Evolutionary conservation across 129 eudicot species (phyloP), one percentile per base, ranked within the genome.

Genomic region (Flaveria brownii): DNA sequence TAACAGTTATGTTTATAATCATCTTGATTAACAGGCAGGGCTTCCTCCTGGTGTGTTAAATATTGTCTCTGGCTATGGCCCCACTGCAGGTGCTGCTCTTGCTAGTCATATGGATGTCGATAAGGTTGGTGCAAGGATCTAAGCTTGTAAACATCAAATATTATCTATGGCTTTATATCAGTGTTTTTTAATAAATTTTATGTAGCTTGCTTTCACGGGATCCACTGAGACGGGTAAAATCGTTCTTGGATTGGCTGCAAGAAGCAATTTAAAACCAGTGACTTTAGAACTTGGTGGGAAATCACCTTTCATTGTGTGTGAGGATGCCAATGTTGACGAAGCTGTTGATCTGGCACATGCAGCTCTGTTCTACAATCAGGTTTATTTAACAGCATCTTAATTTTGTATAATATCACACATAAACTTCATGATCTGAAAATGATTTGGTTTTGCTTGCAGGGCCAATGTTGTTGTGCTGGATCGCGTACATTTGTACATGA

Each of bases 61-160:
- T 74, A 47, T 91, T 2, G 82, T 91, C 36, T 91, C 97, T 47
- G 97, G 97, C 20, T 91, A 68, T 57, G 97, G 97, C 20, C 91
- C 91, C 0, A 84, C 81, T 78, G 97, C 97, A 25, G 97, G 97
- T 64, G 97, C 94, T 17, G 97, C 97, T 83, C 90, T 91, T 79
- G 89, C 90, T 68, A 86, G 97, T 71, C 97, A 88, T 79, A 88
- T 91, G 97, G 94, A 91, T 59, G 97, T 91, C 9, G 97, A 91
- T 73, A 91, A 91, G 94, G 97, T 91, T 62, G 49, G 69, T 80
- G 26, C 0, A 28, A 78, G 59, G 17, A 33, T 67, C 6, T 9
- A 23, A 43, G 45, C 22, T 46, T 41, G 23, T 77, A 61, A 23
- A 43, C 2, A 6, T 9, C 14, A 25, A 14, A 45, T 73, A 39